Base-by-base conservation (phyloP, 371 early-diverging fungal species). In the Rhizopus arrhizus region DNA sequence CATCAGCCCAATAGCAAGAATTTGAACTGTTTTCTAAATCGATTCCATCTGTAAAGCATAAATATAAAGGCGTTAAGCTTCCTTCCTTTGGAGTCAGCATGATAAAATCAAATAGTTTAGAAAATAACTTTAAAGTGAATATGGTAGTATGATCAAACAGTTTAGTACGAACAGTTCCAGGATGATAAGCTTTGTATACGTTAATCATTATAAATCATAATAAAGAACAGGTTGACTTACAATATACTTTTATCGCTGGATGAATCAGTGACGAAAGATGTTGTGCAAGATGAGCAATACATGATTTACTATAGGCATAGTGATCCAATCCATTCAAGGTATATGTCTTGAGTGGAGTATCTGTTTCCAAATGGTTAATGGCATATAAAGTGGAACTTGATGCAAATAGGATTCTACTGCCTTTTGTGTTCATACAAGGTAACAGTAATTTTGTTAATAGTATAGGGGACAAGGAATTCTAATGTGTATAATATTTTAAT, bases 61-160 rank as follows among this genome's bases (percentile, higher is more conserved):
- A 61, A 16, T 66, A 70, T 9, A 80, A 41, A 6, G 80, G 70
- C 13, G 75, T 80, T 9, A 52, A 34, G 33, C 67, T 63, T 1
- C 77, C 80, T 64, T 80, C 80, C 16, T 62, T 69, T 32, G 77
- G 75, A 11, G 80, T 56, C 3, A 77, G 43, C 77, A 80, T 73
- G 34, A 77, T 74, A 33, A 69, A 69, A 51, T 74, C 67, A 61
- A 77, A 75, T 0, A 77, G 1, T 13, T 34, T 53, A 0, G 63
- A 58, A 1, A 75, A 43, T 7, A 73, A 31, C 1, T 65, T 60
- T 4, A 75, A 31, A 2, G 54, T 66, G 53, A 77, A 77, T 11
- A 77, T 38, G 0, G 68, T 61, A 2, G 80, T 73, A 40, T 73
- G 70, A 5, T 68, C 46, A 51, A 77, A 80, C 45, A 80, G 22